phyloP scores from a whole-genome alignment of 1,139 yeast genomes.

The Geotrichum europaeum region DNA sequence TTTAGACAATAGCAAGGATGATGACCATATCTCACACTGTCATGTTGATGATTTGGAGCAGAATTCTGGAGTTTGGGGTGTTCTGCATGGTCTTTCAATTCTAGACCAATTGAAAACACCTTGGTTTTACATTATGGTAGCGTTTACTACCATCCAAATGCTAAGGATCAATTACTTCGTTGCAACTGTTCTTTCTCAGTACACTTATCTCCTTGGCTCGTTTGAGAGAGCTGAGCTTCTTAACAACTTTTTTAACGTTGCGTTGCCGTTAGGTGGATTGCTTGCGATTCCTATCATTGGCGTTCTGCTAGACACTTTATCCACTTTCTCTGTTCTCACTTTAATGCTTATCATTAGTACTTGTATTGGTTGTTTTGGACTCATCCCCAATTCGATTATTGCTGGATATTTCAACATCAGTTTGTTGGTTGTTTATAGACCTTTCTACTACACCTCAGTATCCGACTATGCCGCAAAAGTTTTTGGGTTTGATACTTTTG shows the following conservation, averaged over 20 bases:
- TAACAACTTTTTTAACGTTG: slow-evolving; percentile 72
- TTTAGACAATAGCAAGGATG: slow-evolving; percentile 1
- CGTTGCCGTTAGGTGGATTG: slow-evolving; percentile 83
- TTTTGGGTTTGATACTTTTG: slow-evolving; percentile 87
- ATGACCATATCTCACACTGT: neutral
- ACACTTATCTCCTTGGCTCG: slow-evolving; percentile 55
- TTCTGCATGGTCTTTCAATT: slow-evolving; percentile 60
- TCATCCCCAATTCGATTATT: slow-evolving; percentile 39
- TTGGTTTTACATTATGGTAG: slow-evolving; percentile 73
- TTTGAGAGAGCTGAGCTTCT: slow-evolving; percentile 49
- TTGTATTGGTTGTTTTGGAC: slow-evolving; percentile 14
- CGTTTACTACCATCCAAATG: slow-evolving; percentile 81
- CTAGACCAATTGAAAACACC: slow-evolving; percentile 59
- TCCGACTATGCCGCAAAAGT: slow-evolving; percentile 88
- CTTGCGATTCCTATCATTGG: slow-evolving; percentile 84
- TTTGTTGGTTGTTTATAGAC: slow-evolving; percentile 75
- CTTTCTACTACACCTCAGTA: slow-evolving; percentile 85
- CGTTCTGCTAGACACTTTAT: slow-evolving; percentile 60
- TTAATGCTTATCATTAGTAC: slow-evolving; percentile 38
- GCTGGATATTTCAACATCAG: slow-evolving; percentile 58
- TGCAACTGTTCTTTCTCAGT: slow-evolving; percentile 79
- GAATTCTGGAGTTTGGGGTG: slow-evolving; percentile 68
- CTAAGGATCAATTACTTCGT: slow-evolving; percentile 84
- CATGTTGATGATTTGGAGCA: slow-evolving; percentile 4
- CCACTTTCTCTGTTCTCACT: slow-evolving; percentile 52